These are phyloP conservation scores for Amphibolis antarctica DNA, from an alignment of 106 monocot species.

Conservation along the genomic window DNA sequence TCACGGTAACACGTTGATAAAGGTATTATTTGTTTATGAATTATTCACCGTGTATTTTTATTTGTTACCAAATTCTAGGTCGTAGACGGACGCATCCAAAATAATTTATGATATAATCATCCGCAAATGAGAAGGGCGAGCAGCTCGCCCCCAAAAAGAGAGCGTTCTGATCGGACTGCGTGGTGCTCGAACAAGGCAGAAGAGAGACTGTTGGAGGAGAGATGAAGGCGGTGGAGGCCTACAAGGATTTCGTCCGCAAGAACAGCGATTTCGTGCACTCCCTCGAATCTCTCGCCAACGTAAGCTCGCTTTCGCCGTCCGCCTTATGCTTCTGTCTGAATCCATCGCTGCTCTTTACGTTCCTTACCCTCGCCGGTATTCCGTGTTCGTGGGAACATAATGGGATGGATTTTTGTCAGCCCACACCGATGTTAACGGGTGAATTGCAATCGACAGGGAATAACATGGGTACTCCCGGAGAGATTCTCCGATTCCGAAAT, in stretches of 20 bases:
- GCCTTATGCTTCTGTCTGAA: neutral
- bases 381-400: neutral
- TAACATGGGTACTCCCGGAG: slow-evolving; percentile 93
- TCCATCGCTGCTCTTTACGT: neutral
- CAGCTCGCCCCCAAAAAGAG: no score
- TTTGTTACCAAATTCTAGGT: no score
- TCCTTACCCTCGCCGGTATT: neutral
- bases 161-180: no score
- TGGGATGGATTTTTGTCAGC: neutral
- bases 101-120: no score
- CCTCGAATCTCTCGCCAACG: slow-evolving; percentile 81
- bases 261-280: slow-evolving; percentile 81
- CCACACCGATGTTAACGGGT: neutral
- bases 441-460: slow-evolving; percentile 25
- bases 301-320: slow-evolving; percentile 9
- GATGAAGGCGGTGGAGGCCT: slow-evolving; percentile 45
- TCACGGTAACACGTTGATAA: no score
- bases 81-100: no score
- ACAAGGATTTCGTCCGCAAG: slow-evolving; percentile 68
- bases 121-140: no score
- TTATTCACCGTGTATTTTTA: no score
- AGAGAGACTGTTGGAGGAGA: neutral
- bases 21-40: no score
- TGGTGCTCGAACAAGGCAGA: neutral
- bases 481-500: slow-evolving; percentile 92